phyloP scores from a whole-genome alignment of 306 rosid species.

The Prunus padus region DNA sequence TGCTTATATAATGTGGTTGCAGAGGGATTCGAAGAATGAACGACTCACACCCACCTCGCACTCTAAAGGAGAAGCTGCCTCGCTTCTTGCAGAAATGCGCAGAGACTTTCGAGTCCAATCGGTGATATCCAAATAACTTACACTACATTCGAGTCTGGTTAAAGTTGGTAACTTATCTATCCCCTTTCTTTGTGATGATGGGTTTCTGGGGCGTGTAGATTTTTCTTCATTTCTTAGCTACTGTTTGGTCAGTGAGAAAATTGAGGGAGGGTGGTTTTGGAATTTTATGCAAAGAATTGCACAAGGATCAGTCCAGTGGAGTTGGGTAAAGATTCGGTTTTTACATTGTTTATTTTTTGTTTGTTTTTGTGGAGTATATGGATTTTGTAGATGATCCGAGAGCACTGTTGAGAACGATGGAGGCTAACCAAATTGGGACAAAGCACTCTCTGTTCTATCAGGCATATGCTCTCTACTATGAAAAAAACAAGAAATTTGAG shows the following conservation, averaged over 20 bases:
- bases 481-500: slow-evolving; percentile 77
- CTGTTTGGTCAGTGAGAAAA: slow-evolving; percentile 25
- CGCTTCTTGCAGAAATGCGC: slow-evolving; percentile 69
- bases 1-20: slow-evolving; percentile 14
- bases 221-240: neutral
- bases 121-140: slow-evolving; percentile 72
- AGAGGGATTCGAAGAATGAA: slow-evolving; percentile 82
- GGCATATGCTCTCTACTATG: slow-evolving; percentile 73
- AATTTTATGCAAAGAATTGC: too few species aligned
- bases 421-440: slow-evolving; percentile 64
- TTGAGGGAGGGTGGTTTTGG: slow-evolving; percentile 5
- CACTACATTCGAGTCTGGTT: slow-evolving; percentile 92
- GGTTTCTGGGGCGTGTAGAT: slow-evolving; percentile 1
- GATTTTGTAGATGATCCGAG: slow-evolving; percentile 74
- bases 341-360: neutral
- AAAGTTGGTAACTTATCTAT: slow-evolving; percentile 58
- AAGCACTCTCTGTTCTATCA: slow-evolving; percentile 71
- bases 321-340: neutral
- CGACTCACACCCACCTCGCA: slow-evolving; percentile 50
- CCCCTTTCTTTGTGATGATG: neutral
- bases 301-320: too few species aligned
- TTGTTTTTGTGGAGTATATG: slow-evolving; percentile 55
- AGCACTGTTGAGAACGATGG: slow-evolving; percentile 66
- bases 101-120: slow-evolving; percentile 64
- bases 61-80: slow-evolving; percentile 74